Base-by-base conservation (phyloP, 2,329 filamentous ascomycete genomes). In the Nothopassalora personata region DNA sequence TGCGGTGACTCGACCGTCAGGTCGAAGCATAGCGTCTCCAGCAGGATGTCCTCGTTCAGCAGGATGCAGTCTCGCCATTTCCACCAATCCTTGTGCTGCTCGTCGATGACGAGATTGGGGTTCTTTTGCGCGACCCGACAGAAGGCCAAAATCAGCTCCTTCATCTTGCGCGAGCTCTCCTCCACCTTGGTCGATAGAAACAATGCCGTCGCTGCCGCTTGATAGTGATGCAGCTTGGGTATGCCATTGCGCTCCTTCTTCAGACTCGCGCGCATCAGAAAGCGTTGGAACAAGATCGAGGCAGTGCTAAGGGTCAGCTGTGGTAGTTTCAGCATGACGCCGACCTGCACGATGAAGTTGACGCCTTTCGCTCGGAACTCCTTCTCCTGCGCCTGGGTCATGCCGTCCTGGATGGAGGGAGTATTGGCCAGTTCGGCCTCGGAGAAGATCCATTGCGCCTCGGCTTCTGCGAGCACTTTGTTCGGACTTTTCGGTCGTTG, bases 41-140 rank as follows among this genome's bases (percentile, higher is more conserved):
- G 82, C 78, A 99, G 88, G 47, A 93, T 80, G 72, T 97, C 94
- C 76, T 99, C 94, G 71, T 95, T 91, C 65, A 89, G 87, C 13
- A 97, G 79, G 58, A 99, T 96, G 59, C 88, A 94, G 72, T 99
- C 94, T 61, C 91, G 85, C 94, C 94, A 99, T 70, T 89, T 86
- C 94, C 94, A 99, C 73, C 94, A 99, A 71, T 99, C 94, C 71
- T 97, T 97, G 66, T 89, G 95, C 74, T 97, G 92, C 75, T 97
- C 94, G 72, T 99, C 94, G 54, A 97, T 90, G 56, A 93, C 80
- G 60, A 97, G 83, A 68, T 91, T 89, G 1, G 90, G 81, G 67
- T 97, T 93, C 77, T 99, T 97, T 74, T 97, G 91, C 30, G 93
- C 94, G 19, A 97, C 91, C 65, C 93, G 90, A 60, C 91, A 94